Conservation (phyloP, 331 rosid species). For the Pyracantha coccinea region DNA sequence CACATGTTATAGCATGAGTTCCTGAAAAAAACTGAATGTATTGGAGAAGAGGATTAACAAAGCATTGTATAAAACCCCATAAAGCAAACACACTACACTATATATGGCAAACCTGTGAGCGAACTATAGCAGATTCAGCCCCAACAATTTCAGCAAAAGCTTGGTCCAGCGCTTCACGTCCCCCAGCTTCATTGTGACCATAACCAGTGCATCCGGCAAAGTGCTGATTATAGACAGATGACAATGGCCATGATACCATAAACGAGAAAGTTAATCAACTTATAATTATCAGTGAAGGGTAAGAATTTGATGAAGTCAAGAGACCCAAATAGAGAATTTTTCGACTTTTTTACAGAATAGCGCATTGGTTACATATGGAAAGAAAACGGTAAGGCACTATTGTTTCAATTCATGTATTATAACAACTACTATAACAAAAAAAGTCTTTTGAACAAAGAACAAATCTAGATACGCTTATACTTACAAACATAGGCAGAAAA, state of each 20-base stretch:
- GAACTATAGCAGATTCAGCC: slow-evolving; percentile 85
- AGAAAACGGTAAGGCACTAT: background rate
- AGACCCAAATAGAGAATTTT: background rate
- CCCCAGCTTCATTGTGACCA: slow-evolving; percentile 98
- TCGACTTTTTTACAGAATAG: background rate
- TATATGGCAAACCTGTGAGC: slow-evolving; percentile 61
- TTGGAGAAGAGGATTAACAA: slow-evolving; percentile 16
- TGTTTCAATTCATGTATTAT: background rate
- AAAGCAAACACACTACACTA: background rate
- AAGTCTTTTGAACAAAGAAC: background rate
- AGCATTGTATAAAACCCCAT: background rate
- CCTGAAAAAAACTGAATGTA: slow-evolving; percentile 88
- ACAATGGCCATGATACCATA: background rate
- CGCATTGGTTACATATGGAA: background rate
- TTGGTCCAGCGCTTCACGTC: slow-evolving; percentile 86
- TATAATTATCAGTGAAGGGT: background rate
- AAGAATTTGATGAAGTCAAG: background rate
- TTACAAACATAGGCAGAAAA: background rate
- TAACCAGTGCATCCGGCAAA: slow-evolving; percentile 90
- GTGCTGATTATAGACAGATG: slow-evolving; percentile 44
- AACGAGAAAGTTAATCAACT: background rate
- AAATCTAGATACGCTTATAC: background rate
- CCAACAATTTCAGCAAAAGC: slow-evolving; percentile 86
- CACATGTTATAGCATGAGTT: slow-evolving; percentile 91
- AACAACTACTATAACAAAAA: background rate